Conservation (phyloP, 495 filamentous ascomycete species). For the Cenococcum geophilum region DNA sequence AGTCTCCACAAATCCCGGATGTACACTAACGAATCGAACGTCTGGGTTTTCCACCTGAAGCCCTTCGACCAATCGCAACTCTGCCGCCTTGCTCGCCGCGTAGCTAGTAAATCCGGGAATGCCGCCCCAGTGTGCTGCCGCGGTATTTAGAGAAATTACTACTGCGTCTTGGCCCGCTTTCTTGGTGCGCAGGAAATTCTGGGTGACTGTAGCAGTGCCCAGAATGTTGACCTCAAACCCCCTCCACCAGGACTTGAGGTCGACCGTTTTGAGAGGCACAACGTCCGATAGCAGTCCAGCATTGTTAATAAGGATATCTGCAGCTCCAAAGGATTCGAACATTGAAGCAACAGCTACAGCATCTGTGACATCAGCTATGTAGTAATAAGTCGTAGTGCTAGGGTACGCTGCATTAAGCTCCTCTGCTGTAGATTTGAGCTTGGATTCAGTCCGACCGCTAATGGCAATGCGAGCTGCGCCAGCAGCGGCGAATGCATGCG, state of each 20-base stretch:
- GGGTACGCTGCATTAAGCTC: constrained; percentile 30
- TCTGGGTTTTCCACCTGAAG: constrained; percentile 37
- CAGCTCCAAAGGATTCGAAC: constrained; percentile 36
- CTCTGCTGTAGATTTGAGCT: constrained; percentile 35
- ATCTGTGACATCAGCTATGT: constrained; percentile 41
- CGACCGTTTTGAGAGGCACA: constrained; percentile 30
- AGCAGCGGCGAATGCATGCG: constrained; percentile 21
- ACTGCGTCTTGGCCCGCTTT: constrained; percentile 35
- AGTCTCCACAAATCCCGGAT: constrained; percentile 45
- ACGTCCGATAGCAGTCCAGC: constrained; percentile 29
- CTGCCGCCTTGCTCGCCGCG: constrained; percentile 41
- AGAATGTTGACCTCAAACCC: constrained; percentile 38
- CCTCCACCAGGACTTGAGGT: constrained; percentile 35
- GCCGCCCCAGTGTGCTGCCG: constrained; percentile 40
- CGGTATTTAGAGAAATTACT: constrained; percentile 39
- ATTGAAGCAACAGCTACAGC: constrained; percentile 40
- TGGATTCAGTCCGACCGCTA: constrained; percentile 32
- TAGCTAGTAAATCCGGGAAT: constrained; percentile 37
- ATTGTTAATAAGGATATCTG: constrained; percentile 23
- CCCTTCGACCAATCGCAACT: constrained; percentile 41
- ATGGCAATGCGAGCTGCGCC: constrained; percentile 24
- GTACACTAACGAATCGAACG: constrained; percentile 43
- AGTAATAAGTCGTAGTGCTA: constrained; percentile 30
- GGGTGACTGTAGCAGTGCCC: constrained; percentile 39
- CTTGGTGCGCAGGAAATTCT: constrained; percentile 40